Evolutionary conservation across 208 protist genomes (phyloP).

Genomic region (Leishmania mexicana): DNA sequence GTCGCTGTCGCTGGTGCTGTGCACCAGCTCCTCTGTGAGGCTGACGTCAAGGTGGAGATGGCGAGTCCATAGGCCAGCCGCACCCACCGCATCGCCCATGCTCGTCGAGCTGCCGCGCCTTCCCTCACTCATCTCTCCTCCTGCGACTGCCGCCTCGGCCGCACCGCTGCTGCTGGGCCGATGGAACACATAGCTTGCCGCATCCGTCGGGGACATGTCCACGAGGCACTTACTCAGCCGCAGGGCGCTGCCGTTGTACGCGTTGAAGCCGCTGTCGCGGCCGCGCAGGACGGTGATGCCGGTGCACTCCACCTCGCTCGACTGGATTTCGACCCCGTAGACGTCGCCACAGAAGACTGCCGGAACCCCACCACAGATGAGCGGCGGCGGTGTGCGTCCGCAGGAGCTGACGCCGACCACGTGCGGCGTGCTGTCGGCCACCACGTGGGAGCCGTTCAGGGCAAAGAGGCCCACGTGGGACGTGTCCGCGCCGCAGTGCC

Average conservation of each 20-base stretch:
- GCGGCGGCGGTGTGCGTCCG: constrained; percentile 28
- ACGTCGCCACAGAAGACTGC: constrained; percentile 49
- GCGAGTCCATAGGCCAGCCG: background rate
- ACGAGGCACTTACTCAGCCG: constrained; percentile 49
- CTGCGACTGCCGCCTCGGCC: background rate
- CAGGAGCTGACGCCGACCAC: constrained; percentile 38
- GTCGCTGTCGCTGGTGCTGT: background rate
- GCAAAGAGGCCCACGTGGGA: constrained; percentile 62
- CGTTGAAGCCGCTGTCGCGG: constrained; percentile 68
- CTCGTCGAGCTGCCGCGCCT: background rate
- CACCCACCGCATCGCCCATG: background rate
- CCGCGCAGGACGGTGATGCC: constrained; percentile 51
- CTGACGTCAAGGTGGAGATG: constrained; percentile 2
- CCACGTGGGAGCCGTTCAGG: constrained; percentile 48
- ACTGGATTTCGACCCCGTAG: constrained; percentile 64
- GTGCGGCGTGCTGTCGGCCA: constrained; percentile 34
- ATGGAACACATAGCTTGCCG: constrained; percentile 23
- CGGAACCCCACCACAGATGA: constrained; percentile 46
- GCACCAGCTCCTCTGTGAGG: background rate
- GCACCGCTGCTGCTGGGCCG: background rate
- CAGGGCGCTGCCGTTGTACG: constrained; percentile 44
- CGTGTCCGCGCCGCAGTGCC: constrained; percentile 61
- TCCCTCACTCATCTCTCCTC: background rate
- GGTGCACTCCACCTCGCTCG: constrained; percentile 44
- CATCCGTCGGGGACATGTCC: constrained; percentile 34